Evolutionary conservation across 768 basidiomycete species (phyloP).

Genomic region (Pholiota microspora): DNA sequence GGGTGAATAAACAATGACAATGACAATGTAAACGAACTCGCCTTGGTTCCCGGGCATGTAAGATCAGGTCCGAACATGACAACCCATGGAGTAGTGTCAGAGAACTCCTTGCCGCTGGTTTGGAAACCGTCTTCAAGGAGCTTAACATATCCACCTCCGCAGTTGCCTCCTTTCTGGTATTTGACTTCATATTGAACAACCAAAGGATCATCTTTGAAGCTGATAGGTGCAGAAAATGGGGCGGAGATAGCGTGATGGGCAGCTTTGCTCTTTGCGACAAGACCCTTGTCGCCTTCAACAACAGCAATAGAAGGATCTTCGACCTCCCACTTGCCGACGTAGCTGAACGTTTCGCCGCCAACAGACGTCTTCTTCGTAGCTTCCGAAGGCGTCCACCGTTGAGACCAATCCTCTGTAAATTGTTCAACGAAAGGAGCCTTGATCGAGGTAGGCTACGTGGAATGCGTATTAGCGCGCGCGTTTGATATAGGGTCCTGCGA

Average conservation of each 20-base stretch:
- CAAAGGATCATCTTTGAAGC: slow-evolving; percentile 81
- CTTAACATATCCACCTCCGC: slow-evolving; percentile 98
- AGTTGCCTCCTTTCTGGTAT: slow-evolving; percentile 98
- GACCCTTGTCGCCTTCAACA: slow-evolving; percentile 83
- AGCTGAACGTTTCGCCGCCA: slow-evolving; percentile 94
- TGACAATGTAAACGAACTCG: slow-evolving; percentile 24
- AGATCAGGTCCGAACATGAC: slow-evolving; percentile 98
- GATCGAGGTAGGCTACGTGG: slow-evolving; percentile 64
- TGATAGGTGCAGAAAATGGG: slow-evolving; percentile 73
- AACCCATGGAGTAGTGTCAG: slow-evolving; percentile 91
- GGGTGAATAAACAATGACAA: background rate
- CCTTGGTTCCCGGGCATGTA: slow-evolving; percentile 91
- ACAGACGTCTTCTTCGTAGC: slow-evolving; percentile 98
- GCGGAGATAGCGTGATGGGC: slow-evolving; percentile 99
- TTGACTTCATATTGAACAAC: slow-evolving; percentile 99
- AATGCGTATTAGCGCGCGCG: slow-evolving; percentile 16
- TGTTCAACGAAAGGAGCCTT: slow-evolving; percentile 94
- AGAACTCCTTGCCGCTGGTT: slow-evolving; percentile 89
- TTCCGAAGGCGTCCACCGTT: slow-evolving; percentile 94
- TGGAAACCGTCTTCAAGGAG: slow-evolving; percentile 94
- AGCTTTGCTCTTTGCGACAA: slow-evolving; percentile 95
- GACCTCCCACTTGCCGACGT: slow-evolving; percentile 96
- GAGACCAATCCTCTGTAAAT: slow-evolving; percentile 87
- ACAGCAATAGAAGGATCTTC: slow-evolving; percentile 80
- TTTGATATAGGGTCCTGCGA: no score